Conservation (phyloP, 2,329 filamentous ascomycete species). For the Didymella pinodella region DNA sequence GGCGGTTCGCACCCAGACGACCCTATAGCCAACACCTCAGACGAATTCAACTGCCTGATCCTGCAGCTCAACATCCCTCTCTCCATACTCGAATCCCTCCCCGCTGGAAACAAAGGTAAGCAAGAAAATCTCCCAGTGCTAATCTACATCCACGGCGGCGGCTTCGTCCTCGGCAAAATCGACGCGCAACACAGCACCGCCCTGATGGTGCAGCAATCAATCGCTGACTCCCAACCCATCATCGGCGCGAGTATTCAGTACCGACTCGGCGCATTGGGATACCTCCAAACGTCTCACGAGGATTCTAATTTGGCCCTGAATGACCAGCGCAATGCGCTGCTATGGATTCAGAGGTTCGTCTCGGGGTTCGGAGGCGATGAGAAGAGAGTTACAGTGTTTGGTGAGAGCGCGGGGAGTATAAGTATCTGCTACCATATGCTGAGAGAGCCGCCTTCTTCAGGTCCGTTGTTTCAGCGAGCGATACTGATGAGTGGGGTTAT, state of each 20-base stretch:
- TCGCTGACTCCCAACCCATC: slow-evolving; percentile 22
- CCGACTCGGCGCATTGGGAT: slow-evolving; percentile 38
- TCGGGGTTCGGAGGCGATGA: slow-evolving; percentile 48
- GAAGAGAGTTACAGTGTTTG: slow-evolving; percentile 48
- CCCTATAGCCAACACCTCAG: not conserved
- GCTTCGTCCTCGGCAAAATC: slow-evolving; percentile 52
- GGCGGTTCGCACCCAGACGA: slow-evolving; percentile 29
- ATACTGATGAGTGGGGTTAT: slow-evolving; percentile 35
- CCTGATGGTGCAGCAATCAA: slow-evolving; percentile 33
- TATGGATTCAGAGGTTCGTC: slow-evolving; percentile 49
- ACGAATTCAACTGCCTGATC: slow-evolving; percentile 32
- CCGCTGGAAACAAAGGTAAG: not conserved
- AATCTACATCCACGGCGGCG: slow-evolving; percentile 63
- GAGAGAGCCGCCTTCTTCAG: slow-evolving; percentile 10
- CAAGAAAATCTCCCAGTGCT: slow-evolving; percentile 55
- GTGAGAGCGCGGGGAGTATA: slow-evolving; percentile 55
- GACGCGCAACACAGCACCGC: slow-evolving; percentile 38
- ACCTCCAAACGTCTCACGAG: slow-evolving; percentile 54
- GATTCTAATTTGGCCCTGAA: slow-evolving; percentile 32
- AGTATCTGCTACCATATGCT: slow-evolving; percentile 35
- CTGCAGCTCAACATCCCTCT: slow-evolving; percentile 38
- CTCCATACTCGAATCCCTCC: slow-evolving; percentile 8
- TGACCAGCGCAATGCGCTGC: slow-evolving; percentile 47
- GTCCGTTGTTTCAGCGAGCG: slow-evolving; percentile 32
- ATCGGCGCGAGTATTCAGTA: slow-evolving; percentile 36